phyloP scores from a whole-genome alignment of 768 basidiomycete species.

The Tulasnella sp. region DNA sequence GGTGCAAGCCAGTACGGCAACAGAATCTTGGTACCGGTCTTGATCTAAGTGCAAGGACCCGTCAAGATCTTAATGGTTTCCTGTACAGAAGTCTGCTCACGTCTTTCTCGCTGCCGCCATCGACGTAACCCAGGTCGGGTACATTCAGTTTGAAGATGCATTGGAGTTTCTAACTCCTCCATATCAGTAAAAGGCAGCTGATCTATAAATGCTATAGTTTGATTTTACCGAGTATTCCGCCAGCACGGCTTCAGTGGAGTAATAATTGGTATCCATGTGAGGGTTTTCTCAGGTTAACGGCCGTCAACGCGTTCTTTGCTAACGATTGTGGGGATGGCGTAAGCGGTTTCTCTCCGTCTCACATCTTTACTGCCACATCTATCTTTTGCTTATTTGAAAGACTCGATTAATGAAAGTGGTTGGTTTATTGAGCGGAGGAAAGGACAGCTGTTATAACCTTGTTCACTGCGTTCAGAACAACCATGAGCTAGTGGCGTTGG shows the following conservation, averaged over 20 bases:
- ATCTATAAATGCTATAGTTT: background rate
- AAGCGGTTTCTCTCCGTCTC: no score
- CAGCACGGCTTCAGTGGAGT: slow-evolving; percentile 80
- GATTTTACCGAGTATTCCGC: slow-evolving; percentile 71
- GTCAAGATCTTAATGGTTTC: background rate
- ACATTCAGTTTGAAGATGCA: slow-evolving; percentile 85
- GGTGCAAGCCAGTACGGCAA: slow-evolving; percentile 89
- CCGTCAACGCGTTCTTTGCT: no score
- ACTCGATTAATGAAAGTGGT: slow-evolving; percentile 76
- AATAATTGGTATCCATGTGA: slow-evolving; percentile 86
- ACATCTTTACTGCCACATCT: no score
- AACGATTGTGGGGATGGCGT: no score
- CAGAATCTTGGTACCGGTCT: slow-evolving; percentile 60
- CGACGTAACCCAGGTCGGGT: slow-evolving; percentile 78
- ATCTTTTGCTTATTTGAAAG: no score
- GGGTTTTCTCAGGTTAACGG: no score
- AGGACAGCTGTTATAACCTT: slow-evolving; percentile 95
- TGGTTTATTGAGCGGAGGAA: slow-evolving; percentile 90
- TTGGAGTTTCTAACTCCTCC: slow-evolving; percentile 63
- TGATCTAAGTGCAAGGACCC: slow-evolving; percentile 44
- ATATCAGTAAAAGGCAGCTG: background rate
- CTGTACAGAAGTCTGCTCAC: slow-evolving; percentile 33
- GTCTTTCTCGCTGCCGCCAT: slow-evolving; percentile 74
- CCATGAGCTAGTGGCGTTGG: slow-evolving; percentile 79
- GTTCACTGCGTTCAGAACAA: slow-evolving; percentile 78